Evolutionary conservation across 2,329 filamentous ascomycete species (phyloP).

Genomic region (Geosmithia putterillii): DNA sequence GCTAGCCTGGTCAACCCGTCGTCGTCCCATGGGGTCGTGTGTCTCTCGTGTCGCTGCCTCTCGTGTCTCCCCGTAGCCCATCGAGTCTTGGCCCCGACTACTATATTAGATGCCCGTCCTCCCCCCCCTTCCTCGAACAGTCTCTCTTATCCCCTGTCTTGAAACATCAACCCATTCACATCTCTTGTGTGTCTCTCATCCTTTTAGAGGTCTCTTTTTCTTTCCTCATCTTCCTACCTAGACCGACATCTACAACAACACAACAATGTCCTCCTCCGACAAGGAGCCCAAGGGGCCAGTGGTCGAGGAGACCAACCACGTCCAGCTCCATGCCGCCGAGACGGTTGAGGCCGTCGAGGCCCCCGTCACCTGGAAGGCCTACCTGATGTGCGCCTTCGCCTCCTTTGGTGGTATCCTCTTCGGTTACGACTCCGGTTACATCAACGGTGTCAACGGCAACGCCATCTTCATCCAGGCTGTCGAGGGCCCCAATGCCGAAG

Average conservation of each 20-base stretch:
- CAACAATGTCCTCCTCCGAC: conserved; percentile 1
- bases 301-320: conserved; percentile 6
- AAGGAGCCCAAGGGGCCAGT: not conserved
- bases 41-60: not conserved
- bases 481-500: conserved; percentile 22
- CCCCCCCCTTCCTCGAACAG: not conserved
- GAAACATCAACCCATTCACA: not conserved
- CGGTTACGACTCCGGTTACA: conserved; percentile 69
- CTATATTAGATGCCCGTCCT: not conserved
- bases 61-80: no score
- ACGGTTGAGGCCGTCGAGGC: conserved; percentile 53
- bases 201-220: not conserved
- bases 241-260: not conserved
- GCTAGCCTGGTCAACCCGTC: not conserved
- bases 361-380: conserved; percentile 56
- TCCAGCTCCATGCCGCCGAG: conserved; percentile 26
- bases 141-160: not conserved
- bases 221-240: no score
- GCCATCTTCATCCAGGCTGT: conserved; percentile 38
- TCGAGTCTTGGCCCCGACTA: no score
- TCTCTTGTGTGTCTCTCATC: not conserved
- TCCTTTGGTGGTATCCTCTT: conserved; percentile 66
- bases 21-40: not conserved
- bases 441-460: conserved; percentile 50
- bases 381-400: conserved; percentile 57